Base-by-base conservation (phyloP, 805 yeast genomes). In the Metschnikowia aberdeeniae region DNA sequence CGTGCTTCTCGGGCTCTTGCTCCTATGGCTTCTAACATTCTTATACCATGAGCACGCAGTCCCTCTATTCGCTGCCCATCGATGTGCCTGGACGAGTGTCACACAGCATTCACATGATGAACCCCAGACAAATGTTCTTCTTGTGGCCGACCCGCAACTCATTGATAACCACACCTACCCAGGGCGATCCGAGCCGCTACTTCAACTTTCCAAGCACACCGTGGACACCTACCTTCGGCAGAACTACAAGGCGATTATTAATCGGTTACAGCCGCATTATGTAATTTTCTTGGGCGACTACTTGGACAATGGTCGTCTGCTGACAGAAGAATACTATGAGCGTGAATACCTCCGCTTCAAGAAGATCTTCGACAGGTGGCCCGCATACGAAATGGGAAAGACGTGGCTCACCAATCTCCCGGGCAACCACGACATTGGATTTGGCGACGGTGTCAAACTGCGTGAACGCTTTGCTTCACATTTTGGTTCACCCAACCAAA, bases 141-240 rank as follows among this genome's bases (percentile, higher is more conserved):
- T 71, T 8, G 63, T 72, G 17, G 74, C 76, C 4, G 76, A 72
- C 43, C 75, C 76, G 5, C 76, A 71, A 47, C 61, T 72, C 33
- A 70, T 71, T 29, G 76, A 71, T 50, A 59, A 58, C 47, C 76
- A 71, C 52, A 72, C 76, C 4, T 72, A 71, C 45, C 75, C 74
- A 0, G 72, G 70, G 4, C 60, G 76, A 22, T 62, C 61, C 51
- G 48, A 47, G 10, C 36, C 56, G 6, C 56, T 70, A 9, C 58
- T 71, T 31, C 47, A 51, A 35, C 47, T 70, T 17, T 67, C 73
- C 1, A 56, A 70, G 45, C 76, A 71, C 49, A 71, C 75, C 3
- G 75, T 63, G 12, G 76, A 71, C 45, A 51, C 54, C 11, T 70
- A 70, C 48, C 39, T 71, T 34, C 60, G 66, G 47, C 64, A 66